Conservation (phyloP, 2,329 filamentous ascomycete genomes). For the Colletotrichum sp. region DNA sequence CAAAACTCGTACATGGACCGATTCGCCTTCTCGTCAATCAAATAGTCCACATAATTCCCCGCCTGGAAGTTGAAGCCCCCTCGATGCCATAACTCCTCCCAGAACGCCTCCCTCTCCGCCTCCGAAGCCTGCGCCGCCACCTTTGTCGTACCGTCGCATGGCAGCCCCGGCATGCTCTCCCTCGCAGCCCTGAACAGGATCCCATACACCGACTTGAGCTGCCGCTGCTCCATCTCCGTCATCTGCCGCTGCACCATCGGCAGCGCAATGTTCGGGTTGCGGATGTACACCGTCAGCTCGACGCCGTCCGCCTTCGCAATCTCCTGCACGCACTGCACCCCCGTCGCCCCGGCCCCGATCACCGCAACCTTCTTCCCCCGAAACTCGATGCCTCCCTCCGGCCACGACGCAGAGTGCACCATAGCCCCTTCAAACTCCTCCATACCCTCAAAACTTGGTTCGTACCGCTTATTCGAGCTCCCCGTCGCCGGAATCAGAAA, state of each 20-base stretch:
- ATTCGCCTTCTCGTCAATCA: conserved; percentile 47
- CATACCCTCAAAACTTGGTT: conserved; percentile 37
- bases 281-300: conserved; percentile 54
- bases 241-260: conserved; percentile 60
- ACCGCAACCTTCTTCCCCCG: conserved; percentile 31
- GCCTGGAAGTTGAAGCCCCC: conserved; percentile 55
- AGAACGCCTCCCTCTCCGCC: conserved; percentile 48
- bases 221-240: conserved; percentile 49
- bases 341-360: conserved; percentile 36
- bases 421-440: conserved; percentile 31
- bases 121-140: conserved; percentile 44
- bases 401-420: conserved; percentile 34
- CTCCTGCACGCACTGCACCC: conserved; percentile 33
- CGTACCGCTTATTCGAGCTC: conserved; percentile 47
- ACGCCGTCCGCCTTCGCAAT: conserved; percentile 37
- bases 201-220: conserved; percentile 37
- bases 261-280: conserved; percentile 62
- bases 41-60: conserved; percentile 49
- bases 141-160: conserved; percentile 50
- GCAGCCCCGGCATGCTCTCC: conserved; percentile 55
- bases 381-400: conserved; percentile 21
- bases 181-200: conserved; percentile 48
- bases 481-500: conserved; percentile 53
- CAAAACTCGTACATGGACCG: conserved; percentile 53
- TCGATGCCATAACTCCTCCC: conserved; percentile 46